A percentile compares a stretch with the other conserved stretches of the same genome.
Evolutionary conservation across 108 stramenopile genomes (phyloP).

Genomic region (Pseudonitzschia multiseries): DNA sequence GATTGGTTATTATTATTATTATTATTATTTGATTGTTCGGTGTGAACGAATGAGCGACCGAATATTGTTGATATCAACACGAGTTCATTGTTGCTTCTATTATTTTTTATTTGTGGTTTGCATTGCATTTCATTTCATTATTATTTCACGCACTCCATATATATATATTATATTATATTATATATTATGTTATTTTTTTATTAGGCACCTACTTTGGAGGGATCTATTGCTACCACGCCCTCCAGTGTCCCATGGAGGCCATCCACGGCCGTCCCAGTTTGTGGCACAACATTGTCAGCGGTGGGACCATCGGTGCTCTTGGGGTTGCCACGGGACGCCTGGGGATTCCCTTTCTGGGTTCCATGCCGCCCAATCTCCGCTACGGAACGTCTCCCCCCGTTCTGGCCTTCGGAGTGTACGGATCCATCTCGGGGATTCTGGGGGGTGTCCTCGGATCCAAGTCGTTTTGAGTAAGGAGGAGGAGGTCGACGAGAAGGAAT

Average conservation of each 20-base stretch:
- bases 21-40: no score
- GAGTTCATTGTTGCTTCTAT: not conserved
- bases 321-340: conserved; percentile 47
- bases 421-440: conserved; percentile 5
- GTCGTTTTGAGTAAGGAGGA: conserved; percentile 10
- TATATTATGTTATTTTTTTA: no score
- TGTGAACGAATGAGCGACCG: no score
- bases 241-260: conserved; percentile 71
- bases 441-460: conserved; percentile 12
- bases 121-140: no score
- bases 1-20: not conserved
- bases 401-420: conserved; percentile 18
- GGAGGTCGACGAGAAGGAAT: not conserved
- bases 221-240: conserved; percentile 46
- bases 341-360: conserved; percentile 56
- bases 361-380: not conserved
- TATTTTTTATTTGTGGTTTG: no score
- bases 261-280: conserved; percentile 52
- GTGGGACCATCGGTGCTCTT: conserved; percentile 51
- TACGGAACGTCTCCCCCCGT: conserved; percentile 10
- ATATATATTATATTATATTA: no score
- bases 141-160: not conserved
- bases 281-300: conserved; percentile 50
- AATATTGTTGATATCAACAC: no score
- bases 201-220: conserved; percentile 41